These are phyloP conservation scores for Fusarium praegraminearum DNA, from an alignment of 2,329 filamentous ascomycete genomes.

Conservation along the genomic window DNA sequence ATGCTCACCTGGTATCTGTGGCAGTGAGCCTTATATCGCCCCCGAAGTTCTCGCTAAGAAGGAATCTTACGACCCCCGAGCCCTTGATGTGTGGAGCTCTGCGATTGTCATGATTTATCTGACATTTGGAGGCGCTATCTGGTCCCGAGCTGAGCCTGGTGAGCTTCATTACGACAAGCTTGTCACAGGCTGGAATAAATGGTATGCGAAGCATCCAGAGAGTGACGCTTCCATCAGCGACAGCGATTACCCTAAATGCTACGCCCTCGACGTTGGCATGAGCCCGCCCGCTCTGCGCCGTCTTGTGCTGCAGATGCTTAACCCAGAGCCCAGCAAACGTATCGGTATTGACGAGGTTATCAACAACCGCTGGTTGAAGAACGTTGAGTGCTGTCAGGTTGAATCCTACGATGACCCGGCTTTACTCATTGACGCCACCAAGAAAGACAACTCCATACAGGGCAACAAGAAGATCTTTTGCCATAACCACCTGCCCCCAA, in stretches of 20 bases:
- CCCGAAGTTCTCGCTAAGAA: slow-evolving; percentile 83
- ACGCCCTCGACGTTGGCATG: slow-evolving; percentile 72
- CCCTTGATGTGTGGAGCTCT: slow-evolving; percentile 87
- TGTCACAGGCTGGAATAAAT: slow-evolving; percentile 75
- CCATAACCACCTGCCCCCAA: slow-evolving; percentile 68
- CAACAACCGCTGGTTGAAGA: slow-evolving; percentile 77
- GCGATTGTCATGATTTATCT: slow-evolving; percentile 86
- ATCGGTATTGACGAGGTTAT: slow-evolving; percentile 77
- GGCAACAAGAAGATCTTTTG: slow-evolving; percentile 66
- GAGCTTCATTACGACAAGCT: slow-evolving; percentile 73
- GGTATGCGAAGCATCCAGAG: slow-evolving; percentile 67
- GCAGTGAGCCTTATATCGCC: slow-evolving; percentile 87
- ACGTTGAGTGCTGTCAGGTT: slow-evolving; percentile 81
- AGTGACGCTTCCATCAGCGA: slow-evolving; percentile 60
- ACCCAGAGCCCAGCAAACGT: slow-evolving; percentile 79
- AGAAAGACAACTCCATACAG: slow-evolving; percentile 61
- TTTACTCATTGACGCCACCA: slow-evolving; percentile 71
- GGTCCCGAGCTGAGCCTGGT: slow-evolving; percentile 73
- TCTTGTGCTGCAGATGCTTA: slow-evolving; percentile 83
- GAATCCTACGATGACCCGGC: slow-evolving; percentile 75
- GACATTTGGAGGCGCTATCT: slow-evolving; percentile 77
- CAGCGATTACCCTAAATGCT: slow-evolving; percentile 73
- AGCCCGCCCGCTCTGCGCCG: slow-evolving; percentile 76
- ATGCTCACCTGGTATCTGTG: slow-evolving; percentile 84
- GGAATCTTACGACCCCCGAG: slow-evolving; percentile 75